A percentile compares a stretch with the other conserved stretches of the same genome.
Conservation (phyloP, 2,329 filamentous ascomycete genomes). For the Clarireedia paspali region DNA sequence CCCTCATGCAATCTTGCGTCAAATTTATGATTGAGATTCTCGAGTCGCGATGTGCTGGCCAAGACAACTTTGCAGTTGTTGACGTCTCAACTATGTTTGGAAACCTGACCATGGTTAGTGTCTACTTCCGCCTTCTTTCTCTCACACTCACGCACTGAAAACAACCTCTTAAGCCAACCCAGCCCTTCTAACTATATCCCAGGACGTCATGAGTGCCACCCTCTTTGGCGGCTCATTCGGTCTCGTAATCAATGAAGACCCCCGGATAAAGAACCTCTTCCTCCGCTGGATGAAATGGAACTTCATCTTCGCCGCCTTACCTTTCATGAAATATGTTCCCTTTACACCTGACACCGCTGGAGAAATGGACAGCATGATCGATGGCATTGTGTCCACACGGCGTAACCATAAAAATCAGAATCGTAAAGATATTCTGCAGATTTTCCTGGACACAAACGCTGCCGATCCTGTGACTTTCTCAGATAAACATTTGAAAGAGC, state of each 20-base stretch:
- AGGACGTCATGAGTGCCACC: slow-evolving; percentile 17
- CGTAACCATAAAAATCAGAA: slow-evolving; percentile 5
- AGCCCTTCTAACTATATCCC: neutral
- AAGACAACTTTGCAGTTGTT: neutral
- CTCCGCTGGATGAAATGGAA: slow-evolving; percentile 8
- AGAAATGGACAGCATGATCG: slow-evolving; percentile 10
- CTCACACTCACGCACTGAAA: too few relatives aligned
- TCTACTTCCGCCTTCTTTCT: neutral
- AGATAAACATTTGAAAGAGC: slow-evolving; percentile 13
- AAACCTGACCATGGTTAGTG: neutral
- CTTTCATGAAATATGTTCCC: slow-evolving; percentile 11
- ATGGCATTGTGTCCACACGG: slow-evolving; percentile 11
- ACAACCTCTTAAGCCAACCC: neutral
- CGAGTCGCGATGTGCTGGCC: slow-evolving; percentile 3
- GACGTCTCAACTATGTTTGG: neutral
- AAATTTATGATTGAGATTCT: slow-evolving; percentile 11
- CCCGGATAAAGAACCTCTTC: slow-evolving; percentile 12
- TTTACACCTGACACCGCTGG: slow-evolving; percentile 7
- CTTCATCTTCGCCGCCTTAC: slow-evolving; percentile 1
- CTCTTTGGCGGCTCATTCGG: slow-evolving; percentile 17
- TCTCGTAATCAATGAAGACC: slow-evolving; percentile 14
- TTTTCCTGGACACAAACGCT: slow-evolving; percentile 15
- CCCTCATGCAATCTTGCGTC: slow-evolving; percentile 14
- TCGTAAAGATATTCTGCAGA: slow-evolving; percentile 15
- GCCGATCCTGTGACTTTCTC: slow-evolving; percentile 12